Percentiles rank a stretch among this genome's conserved stretches.
Evolutionary conservation across 169 alveolate species (phyloP).

Genomic region (Neospora caninum): DNA sequence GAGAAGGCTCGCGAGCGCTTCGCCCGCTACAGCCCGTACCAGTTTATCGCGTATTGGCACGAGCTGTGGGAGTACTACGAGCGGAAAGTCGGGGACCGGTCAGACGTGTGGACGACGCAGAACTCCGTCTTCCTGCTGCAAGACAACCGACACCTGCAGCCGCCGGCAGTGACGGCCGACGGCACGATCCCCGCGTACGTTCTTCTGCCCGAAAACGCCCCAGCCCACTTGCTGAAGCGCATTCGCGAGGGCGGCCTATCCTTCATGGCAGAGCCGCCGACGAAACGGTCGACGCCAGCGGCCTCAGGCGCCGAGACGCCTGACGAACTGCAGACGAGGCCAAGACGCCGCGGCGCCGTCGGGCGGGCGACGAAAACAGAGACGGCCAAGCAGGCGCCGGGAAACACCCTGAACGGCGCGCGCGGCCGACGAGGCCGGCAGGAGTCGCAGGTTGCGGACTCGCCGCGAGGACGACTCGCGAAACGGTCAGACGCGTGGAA

Average conservation of each 20-base stretch:
- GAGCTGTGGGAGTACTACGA: conserved; percentile 43
- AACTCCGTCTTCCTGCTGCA: neutral
- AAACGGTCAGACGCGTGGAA: too few relatives aligned
- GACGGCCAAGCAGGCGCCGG: too few relatives aligned
- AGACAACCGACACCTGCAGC: neutral
- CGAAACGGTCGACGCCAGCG: neutral
- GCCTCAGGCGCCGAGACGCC: too few relatives aligned
- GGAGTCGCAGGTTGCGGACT: too few relatives aligned
- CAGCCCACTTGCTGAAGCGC: neutral
- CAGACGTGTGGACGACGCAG: neutral
- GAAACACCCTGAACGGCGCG: too few relatives aligned
- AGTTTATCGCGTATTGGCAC: conserved; percentile 59
- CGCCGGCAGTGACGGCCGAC: conserved; percentile 3
- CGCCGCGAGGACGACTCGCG: too few relatives aligned
- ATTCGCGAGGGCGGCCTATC: neutral
- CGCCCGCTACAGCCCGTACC: conserved; percentile 49
- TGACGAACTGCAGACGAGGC: too few relatives aligned
- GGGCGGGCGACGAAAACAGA: too few relatives aligned
- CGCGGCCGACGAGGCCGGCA: too few relatives aligned
- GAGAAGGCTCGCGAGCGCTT: conserved; percentile 24
- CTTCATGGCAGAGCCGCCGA: neutral
- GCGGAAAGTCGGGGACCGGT: neutral
- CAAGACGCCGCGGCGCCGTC: too few relatives aligned
- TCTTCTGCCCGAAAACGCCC: neutral
- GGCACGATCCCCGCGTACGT: neutral